Evolutionary conservation across 352 stramenopile genomes (phyloP).

Genomic region (Phytophthora brassicae): DNA sequence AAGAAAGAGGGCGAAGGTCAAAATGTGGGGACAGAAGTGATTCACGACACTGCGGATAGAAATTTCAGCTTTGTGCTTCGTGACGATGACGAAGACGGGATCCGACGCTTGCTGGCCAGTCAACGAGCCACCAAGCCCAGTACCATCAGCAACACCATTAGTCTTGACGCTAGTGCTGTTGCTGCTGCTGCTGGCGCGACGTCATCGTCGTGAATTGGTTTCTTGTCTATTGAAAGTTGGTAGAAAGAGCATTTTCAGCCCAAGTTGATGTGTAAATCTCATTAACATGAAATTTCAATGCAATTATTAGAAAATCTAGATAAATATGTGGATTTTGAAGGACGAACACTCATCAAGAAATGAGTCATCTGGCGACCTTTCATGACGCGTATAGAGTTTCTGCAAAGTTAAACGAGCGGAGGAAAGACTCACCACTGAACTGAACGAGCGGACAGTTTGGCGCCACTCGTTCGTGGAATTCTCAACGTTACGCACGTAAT

Average conservation of each 20-base stretch:
- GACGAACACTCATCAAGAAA: too few relatives aligned
- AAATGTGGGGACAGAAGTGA: constrained; percentile 15
- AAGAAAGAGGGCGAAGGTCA: constrained; percentile 30
- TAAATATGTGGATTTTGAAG: too few relatives aligned
- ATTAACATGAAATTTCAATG: too few relatives aligned
- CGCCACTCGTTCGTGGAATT: too few relatives aligned
- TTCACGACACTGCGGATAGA: not conserved
- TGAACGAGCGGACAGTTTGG: too few relatives aligned
- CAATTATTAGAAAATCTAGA: too few relatives aligned
- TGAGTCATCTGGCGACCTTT: too few relatives aligned
- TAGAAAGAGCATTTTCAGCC: not conserved
- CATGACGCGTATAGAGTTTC: too few relatives aligned
- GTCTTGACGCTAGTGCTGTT: constrained; percentile 35
- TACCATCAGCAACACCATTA: constrained; percentile 33
- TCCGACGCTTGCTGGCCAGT: constrained; percentile 29
- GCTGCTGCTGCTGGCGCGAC: constrained; percentile 26
- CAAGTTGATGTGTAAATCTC: not conserved
- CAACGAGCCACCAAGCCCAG: constrained; percentile 12
- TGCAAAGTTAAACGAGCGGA: too few relatives aligned
- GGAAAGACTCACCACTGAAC: too few relatives aligned
- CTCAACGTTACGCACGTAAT: not conserved
- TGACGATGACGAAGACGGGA: constrained; percentile 44
- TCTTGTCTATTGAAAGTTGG: not conserved
- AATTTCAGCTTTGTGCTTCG: constrained; percentile 39
- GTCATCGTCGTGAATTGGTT: constrained; percentile 4